Evolutionary conservation across 768 basidiomycete species (phyloP).

Genomic region (Termitomyces sp.): DNA sequence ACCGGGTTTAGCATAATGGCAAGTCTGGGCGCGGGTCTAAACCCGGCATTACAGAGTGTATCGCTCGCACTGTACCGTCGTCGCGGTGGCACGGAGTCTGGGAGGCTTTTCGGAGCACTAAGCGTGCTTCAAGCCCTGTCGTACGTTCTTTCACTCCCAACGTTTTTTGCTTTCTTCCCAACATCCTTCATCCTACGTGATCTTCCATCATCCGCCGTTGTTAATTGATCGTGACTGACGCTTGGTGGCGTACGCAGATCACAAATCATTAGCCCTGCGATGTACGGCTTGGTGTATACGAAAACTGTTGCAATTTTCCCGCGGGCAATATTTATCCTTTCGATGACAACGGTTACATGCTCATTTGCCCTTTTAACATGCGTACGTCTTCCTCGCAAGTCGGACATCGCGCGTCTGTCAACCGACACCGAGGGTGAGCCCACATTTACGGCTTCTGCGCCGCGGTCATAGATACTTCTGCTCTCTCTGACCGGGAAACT

Average conservation of each 20-base stretch:
- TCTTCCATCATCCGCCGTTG: not conserved
- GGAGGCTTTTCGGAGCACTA: slow-evolving; percentile 75
- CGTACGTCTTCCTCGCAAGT: slow-evolving; percentile 32
- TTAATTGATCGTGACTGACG: not conserved
- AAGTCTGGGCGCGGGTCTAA: slow-evolving; percentile 57
- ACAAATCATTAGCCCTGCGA: slow-evolving; percentile 62
- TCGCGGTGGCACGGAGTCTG: slow-evolving; percentile 56
- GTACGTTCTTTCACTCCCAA: slow-evolving; percentile 23
- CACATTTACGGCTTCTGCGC: not conserved
- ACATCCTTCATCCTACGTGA: not conserved
- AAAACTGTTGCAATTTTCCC: slow-evolving; percentile 68
- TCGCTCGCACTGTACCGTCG: slow-evolving; percentile 59
- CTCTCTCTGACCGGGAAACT: not conserved
- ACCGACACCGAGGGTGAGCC: not conserved
- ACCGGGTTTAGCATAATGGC: slow-evolving; percentile 40
- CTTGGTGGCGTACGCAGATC: slow-evolving; percentile 31
- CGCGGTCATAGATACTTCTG: not conserved
- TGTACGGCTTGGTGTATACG: slow-evolving; percentile 69
- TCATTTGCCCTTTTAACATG: slow-evolving; percentile 41
- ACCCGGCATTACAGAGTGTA: slow-evolving; percentile 65
- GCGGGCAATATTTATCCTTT: slow-evolving; percentile 61
- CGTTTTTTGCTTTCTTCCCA: not conserved
- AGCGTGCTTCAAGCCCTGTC: slow-evolving; percentile 68
- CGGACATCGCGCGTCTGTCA: not conserved
- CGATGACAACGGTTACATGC: slow-evolving; percentile 29